A percentile compares a stretch with the other conserved stretches of the same genome.
These are phyloP conservation scores for Blastocystis sp. DNA, from an alignment of 352 stramenopile genomes.

Conservation along the genomic window DNA sequence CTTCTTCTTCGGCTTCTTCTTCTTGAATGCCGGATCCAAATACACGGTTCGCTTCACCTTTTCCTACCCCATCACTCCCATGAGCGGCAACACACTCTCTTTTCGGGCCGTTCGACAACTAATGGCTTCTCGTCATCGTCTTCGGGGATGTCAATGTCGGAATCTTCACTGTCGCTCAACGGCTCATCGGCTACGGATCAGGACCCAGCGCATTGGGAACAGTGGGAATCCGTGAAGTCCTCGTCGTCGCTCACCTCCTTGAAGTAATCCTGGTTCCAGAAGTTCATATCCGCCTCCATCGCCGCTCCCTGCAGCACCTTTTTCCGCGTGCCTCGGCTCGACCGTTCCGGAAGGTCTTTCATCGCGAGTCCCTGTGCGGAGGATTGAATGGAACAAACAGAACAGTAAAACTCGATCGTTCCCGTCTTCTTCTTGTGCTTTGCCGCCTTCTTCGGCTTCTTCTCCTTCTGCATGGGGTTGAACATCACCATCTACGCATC, in stretches of 20 bases:
- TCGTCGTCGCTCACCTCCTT: constrained; percentile 63
- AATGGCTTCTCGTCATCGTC: constrained; percentile 37
- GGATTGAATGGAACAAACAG: constrained; percentile 15
- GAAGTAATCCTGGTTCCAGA: constrained; percentile 70
- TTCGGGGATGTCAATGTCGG: constrained; percentile 68
- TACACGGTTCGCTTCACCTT: constrained; percentile 69
- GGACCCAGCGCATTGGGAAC: neutral
- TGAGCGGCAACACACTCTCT: constrained; percentile 8
- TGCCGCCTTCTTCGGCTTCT: constrained; percentile 36
- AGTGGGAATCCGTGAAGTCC: constrained; percentile 63
- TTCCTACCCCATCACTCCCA: constrained; percentile 21
- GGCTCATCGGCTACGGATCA: constrained; percentile 16
- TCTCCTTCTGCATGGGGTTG: constrained; percentile 31
- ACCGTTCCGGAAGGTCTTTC: constrained; percentile 55
- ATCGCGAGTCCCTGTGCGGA: neutral
- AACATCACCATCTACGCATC: constrained; percentile 36
- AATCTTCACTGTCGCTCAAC: constrained; percentile 68
- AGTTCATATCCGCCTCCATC: constrained; percentile 64
- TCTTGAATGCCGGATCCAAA: constrained; percentile 65
- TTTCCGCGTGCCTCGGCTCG: constrained; percentile 19
- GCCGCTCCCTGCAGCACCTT: constrained; percentile 30
- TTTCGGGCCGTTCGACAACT: constrained; percentile 63
- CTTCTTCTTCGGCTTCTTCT: constrained; percentile 66
- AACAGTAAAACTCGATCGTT: constrained; percentile 26
- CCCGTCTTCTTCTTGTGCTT: constrained; percentile 40